Evolutionary conservation across 2,329 filamentous ascomycete genomes (phyloP), one percentile per base, ranked within the genome.

Genomic region (Dothideomycetes sp.): DNA sequence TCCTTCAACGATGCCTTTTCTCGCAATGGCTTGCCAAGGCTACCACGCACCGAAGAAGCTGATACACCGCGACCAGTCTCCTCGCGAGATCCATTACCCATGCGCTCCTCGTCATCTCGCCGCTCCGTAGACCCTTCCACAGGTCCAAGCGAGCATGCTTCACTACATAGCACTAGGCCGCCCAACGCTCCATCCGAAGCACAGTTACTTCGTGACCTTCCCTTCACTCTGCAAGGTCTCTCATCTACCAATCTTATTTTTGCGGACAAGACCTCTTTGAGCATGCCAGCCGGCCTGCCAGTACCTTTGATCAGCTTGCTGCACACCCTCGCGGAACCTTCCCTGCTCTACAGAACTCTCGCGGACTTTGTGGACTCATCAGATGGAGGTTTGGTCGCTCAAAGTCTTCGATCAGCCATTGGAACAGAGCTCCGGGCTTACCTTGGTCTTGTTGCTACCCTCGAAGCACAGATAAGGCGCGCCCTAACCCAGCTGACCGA

Each of bases 201-300:
- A 5, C 58, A 63, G 4, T 55, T 73, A 11, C 55, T 73, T 29
- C 61, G 69, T 18, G 89, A 96, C 55, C 68, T 96, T 3, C 88
- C 91, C 0, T 96, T 91, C 55, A 95, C 88, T 1, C 68, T 96
- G 0, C 91, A 96, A 61, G 91, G 91, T 0, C 68, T 96, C 2
- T 93, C 87, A 2, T 94, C 89, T 0, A 81, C 82, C 1, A 85
- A 88, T 47, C 66, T 96, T 30, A 73, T 79, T 1, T 96, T 96
- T 48, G 65, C 74, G 8, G 76, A 77, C 11, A 69, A 77, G 17
- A 75, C 78, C 16, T 76, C 74, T 2, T 64, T 96, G 38, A 84
- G 78, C 52, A 66, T 98, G 18, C 93, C 91, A 0, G 53, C 77
- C 0, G 84, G 79, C 1, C 69, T 98, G 4, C 87, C 91, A 1